Base-by-base conservation (phyloP, 306 rosid genomes). In the Rosa lucieae region DNA sequence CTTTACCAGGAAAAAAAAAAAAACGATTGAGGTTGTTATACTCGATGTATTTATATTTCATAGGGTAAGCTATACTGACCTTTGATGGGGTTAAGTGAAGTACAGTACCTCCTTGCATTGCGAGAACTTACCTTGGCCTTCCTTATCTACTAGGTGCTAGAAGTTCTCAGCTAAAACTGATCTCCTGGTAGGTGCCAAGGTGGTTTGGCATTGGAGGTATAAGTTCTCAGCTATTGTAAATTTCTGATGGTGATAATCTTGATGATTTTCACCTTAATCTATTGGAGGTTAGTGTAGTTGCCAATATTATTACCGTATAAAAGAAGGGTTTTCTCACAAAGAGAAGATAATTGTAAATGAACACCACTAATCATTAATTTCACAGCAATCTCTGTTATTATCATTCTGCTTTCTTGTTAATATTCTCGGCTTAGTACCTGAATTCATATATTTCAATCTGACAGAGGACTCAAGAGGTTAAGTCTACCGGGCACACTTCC, bases 401-500 rank as follows among this genome's bases (percentile, higher is more conserved):
- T n/a, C 5, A 10, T 48, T 71, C n/a, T 70, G 32, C 23, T 44
- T 70, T 23, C 52, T 47, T 51, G 67, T 7, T 18, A 40, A 26
- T 52, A 18, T 18, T 35, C 17, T 56, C 44, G 53, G 47, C 75
- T 8, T 29, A 21, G 59, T 67, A 23, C 18, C 59, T 9, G 47
- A 67, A 11, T 10, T 67, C 40, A 26, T 6, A 46, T 66, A 47
- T 77, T 70, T 62, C 11, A 13, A 73, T 79, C 56, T 61, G 66
- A 61, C 71, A 94, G 99, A 78, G 21, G 0, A 1, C 82, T 94
- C 79, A 92, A 88, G 87, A 20, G 81, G 61, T 68, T 61, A 78
- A 89, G 74, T 81, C 90, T 91, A 78, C 93, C 95, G 18, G 97
- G 99, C 55, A 32, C 75, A 77, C 99, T 94, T 84, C 97, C 99